Conservation (phyloP, 2,329 filamentous ascomycete species). For the Fusarium domesticum region DNA sequence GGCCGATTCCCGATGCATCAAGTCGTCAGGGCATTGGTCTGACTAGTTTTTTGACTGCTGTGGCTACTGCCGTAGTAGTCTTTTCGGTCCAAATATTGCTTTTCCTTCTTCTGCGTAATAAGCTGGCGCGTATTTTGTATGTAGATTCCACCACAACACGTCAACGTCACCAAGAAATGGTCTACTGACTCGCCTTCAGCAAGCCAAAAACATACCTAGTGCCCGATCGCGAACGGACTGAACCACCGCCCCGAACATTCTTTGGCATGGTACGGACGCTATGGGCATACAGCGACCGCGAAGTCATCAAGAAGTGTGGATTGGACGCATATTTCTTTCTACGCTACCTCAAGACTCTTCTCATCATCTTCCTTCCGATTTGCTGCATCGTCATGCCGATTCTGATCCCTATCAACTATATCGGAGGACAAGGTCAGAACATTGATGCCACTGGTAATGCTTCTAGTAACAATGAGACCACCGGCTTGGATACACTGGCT, state of each 20-base stretch:
- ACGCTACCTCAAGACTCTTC: conserved; percentile 71
- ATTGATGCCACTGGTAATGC: conserved; percentile 40
- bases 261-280: conserved; percentile 55
- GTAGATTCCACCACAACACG: conserved; percentile 31
- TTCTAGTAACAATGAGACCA: conserved; percentile 31
- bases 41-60: conserved; percentile 58
- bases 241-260: conserved; percentile 61
- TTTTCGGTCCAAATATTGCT: conserved; percentile 63
- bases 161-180: neutral
- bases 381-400: conserved; percentile 77
- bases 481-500: conserved; percentile 75
- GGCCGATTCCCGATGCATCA: conserved; percentile 31
- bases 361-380: conserved; percentile 89
- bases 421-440: conserved; percentile 64
- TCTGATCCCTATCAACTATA: conserved; percentile 78
- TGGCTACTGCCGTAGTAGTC: conserved; percentile 59
- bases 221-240: conserved; percentile 76
- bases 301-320: conserved; percentile 92
- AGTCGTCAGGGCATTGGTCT: conserved; percentile 44
- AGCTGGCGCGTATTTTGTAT: conserved; percentile 79
- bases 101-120: conserved; percentile 76
- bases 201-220: conserved; percentile 85
- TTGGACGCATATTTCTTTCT: conserved; percentile 97
- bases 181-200: conserved; percentile 39
- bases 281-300: conserved; percentile 67